Evolutionary conservation across 345 rosid species (phyloP), one percentile per base, ranked within the genome.

Genomic region (Eucalyptus albens): DNA sequence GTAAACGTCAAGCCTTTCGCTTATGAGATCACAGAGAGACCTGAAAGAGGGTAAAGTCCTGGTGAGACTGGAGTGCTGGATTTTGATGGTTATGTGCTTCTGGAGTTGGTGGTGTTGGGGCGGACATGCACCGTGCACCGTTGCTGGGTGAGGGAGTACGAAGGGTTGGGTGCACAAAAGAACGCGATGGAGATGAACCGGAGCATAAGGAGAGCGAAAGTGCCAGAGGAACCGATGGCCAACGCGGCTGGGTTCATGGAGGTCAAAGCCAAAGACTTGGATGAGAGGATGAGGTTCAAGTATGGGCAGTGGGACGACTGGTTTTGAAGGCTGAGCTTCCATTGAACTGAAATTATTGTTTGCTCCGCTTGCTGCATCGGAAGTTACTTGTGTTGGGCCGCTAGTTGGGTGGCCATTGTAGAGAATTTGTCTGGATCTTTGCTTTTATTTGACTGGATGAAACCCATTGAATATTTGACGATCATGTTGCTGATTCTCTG

Each of bases 71-170:
- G 59, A 55, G 59, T 55, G 59, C 59, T 19, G 26, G 59, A 1
- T 22, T 55, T 55, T 55, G 55, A 16, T 51, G 55, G 55, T 0
- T 51, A 16, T 21, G 26, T 55, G 59, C 26, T 21, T 8, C 10
- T 55, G 59, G 59, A 55, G 59, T 55, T 53, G 56, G 56, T 8
- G 56, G 21, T 17, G 56, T 53, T 53, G 56, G 56, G 17, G 24
- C 56, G 8, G 56, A 51, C 22, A 6, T 51, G 55, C 55, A 51
- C 19, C 7, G 21, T 51, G 55, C 55, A 51, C n/a, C 85, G 47
- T 15, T 92, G 91, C 37, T 95, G 96, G 97, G 94, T 94, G 59
- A 92, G 94, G 80, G 95, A 95, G 89, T 93, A 92, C 51, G 93
- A 93, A 21, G 95, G 92, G 27, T 12, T 92, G 37, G 96, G 93